A percentile compares a stretch with the other conserved stretches of the same genome.
Conservation (phyloP, 179 eudicot species). For the Carnegiea gigantea region DNA sequence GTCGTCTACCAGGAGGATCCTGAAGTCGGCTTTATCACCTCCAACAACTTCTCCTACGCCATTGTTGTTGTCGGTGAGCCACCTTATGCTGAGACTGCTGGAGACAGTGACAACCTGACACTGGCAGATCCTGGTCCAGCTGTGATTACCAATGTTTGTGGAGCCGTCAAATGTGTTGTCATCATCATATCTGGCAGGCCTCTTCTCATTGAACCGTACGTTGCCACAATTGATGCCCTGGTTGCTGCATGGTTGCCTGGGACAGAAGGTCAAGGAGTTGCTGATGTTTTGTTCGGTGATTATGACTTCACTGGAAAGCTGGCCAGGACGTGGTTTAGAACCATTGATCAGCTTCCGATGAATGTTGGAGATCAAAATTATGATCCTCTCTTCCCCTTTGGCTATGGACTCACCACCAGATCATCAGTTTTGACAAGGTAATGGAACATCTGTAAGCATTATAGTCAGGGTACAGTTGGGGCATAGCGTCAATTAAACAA, state of each 20-base stretch:
- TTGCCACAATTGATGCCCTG: constrained; percentile 40
- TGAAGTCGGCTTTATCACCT: constrained; percentile 27
- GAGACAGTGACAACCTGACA: constrained; percentile 47
- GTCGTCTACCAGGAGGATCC: constrained; percentile 49
- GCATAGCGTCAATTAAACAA: background rate
- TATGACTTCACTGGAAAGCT: constrained; percentile 43
- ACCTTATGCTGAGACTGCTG: constrained; percentile 55
- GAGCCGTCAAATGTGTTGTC: constrained; percentile 44
- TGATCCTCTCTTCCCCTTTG: constrained; percentile 55
- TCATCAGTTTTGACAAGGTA: constrained; percentile 42
- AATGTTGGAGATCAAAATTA: constrained; percentile 47
- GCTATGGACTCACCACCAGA: constrained; percentile 39
- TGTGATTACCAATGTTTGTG: constrained; percentile 44
- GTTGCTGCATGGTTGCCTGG: constrained; percentile 66
- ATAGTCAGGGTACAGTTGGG: background rate
- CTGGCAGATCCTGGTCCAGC: constrained; percentile 48
- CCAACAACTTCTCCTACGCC: constrained; percentile 43
- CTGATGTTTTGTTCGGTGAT: constrained; percentile 59
- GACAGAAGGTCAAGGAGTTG: constrained; percentile 56
- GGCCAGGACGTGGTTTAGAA: constrained; percentile 53
- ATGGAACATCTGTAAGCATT: background rate
- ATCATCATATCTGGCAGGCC: constrained; percentile 53
- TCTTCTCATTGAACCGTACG: constrained; percentile 46
- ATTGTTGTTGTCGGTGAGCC: constrained; percentile 59
- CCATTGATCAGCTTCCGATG: constrained; percentile 59